phyloP scores from a whole-genome alignment of 345 rosid genomes.

The Chamaenerion angustifolium region DNA sequence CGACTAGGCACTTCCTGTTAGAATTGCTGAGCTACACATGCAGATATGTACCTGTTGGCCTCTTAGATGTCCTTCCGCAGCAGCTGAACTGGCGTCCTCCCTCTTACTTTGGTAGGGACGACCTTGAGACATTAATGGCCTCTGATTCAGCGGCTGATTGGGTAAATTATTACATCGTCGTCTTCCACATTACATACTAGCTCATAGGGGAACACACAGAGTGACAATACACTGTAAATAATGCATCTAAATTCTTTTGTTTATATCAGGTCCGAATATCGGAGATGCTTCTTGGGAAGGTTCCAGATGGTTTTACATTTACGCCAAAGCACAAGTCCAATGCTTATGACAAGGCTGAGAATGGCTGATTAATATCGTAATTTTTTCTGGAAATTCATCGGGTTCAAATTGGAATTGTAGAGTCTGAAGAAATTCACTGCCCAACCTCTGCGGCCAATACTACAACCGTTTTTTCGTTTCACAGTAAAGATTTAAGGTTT shows the following conservation, averaged over 20 bases:
- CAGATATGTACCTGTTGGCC: conserved; percentile 78
- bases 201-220: too few relatives aligned
- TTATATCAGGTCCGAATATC: conserved; percentile 62
- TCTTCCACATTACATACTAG: background rate
- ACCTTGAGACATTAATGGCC: conserved; percentile 90
- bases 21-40: conserved; percentile 88
- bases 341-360: conserved; percentile 79
- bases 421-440: too few relatives aligned
- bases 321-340: conserved; percentile 90
- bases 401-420: too few relatives aligned
- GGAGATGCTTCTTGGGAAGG: conserved; percentile 87
- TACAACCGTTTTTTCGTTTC: too few relatives aligned
- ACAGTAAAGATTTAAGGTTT: too few relatives aligned
- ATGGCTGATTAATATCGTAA: conserved; percentile 76
- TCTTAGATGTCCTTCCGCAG: conserved; percentile 75
- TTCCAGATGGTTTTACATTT: conserved; percentile 84
- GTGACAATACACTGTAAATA: background rate
- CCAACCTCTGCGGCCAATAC: too few relatives aligned
- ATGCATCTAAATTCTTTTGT: background rate
- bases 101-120: conserved; percentile 78
- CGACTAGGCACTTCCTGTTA: conserved; percentile 81
- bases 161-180: conserved; percentile 28
- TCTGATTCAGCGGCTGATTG: conserved; percentile 96
- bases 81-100: conserved; percentile 88
- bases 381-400: too few relatives aligned